Evolutionary conservation across 345 rosid species (phyloP).

Genomic region (Citrus hindsii): DNA sequence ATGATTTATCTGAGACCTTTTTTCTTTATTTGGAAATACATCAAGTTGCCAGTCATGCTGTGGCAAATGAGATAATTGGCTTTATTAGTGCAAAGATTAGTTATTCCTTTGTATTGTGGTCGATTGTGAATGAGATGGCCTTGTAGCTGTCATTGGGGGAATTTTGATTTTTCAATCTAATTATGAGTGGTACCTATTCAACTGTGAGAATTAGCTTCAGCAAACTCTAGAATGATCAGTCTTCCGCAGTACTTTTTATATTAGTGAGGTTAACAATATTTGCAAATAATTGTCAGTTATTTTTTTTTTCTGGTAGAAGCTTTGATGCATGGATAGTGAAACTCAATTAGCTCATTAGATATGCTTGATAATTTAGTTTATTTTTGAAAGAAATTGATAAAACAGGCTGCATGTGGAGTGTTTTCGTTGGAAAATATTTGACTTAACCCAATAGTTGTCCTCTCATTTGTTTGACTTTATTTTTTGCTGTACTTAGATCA

Average conservation of each 20-base stretch:
- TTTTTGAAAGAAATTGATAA: background rate
- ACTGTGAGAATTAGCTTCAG: background rate
- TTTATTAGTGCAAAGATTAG: background rate
- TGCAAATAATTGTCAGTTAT: background rate
- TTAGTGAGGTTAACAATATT: background rate
- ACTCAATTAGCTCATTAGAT: background rate
- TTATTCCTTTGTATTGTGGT: background rate
- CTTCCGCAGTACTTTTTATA: background rate
- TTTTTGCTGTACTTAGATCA: background rate
- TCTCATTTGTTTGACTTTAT: background rate
- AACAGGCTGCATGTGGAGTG: background rate
- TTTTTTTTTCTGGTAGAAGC: background rate
- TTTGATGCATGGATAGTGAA: background rate
- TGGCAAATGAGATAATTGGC: background rate
- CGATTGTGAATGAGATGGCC: background rate
- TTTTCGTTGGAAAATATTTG: background rate
- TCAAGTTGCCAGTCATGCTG: background rate
- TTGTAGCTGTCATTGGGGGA: background rate
- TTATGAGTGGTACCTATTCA: background rate
- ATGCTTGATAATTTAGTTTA: background rate
- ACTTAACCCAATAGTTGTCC: background rate
- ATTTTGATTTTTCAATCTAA: background rate
- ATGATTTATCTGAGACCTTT: background rate
- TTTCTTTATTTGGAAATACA: background rate
- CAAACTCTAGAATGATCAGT: background rate